Evolutionary conservation across 495 filamentous ascomycete genomes (phyloP).

Genomic region (Endocarpon pusillum): DNA sequence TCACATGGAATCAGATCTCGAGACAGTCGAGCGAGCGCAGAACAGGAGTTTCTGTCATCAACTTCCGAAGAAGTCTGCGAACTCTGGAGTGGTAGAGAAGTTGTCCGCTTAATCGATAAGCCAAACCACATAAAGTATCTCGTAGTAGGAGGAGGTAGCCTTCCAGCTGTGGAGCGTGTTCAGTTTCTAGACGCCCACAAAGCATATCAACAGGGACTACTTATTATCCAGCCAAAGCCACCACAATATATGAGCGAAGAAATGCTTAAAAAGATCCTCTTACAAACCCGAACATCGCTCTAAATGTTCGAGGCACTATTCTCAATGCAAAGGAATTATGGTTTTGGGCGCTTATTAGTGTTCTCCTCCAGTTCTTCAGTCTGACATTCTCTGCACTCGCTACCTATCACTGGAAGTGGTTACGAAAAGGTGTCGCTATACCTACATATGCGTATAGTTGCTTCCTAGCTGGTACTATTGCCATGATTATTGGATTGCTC

Average conservation of each 20-base stretch:
- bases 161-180: no score
- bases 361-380: not conserved
- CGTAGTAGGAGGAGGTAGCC: not conserved
- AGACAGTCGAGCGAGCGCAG: constrained; percentile 15
- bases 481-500: not conserved
- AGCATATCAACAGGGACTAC: no score
- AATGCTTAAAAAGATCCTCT: not conserved
- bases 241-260: no score
- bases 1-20: constrained; percentile 9
- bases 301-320: not conserved
- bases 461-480: not conserved
- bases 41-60: constrained; percentile 19
- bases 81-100: constrained; percentile 18
- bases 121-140: not conserved
- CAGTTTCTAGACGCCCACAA: no score
- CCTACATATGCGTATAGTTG: not conserved
- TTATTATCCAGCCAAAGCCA: no score
- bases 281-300: not conserved
- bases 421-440: not conserved
- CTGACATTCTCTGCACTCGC: not conserved
- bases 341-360: not conserved
- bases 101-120: constrained; percentile 15
- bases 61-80: constrained; percentile 18
- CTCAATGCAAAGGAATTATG: not conserved
- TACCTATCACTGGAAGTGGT: not conserved